Evolutionary conservation across 371 early-diverging fungal species (phyloP), one percentile per base, ranked within the genome.

Genomic region (Batrachochytrium dendrobatidis): DNA sequence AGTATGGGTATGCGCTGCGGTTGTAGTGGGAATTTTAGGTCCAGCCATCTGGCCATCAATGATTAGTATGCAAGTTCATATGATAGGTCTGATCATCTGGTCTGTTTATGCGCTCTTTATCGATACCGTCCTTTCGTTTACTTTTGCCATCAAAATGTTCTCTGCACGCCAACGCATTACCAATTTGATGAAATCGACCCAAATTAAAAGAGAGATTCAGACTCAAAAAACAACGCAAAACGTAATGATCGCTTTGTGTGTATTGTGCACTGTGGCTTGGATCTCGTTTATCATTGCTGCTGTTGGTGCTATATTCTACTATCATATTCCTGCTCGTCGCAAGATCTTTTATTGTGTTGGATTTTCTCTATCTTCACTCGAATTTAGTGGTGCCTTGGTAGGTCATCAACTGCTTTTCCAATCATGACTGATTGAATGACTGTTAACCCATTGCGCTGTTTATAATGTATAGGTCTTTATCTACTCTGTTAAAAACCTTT

Each of bases 331-430:
- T 0, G 25, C 29, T 10, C 44, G 51, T 20, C 1, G 62, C 24
- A 62, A 54, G 2, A 35, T 62, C 17, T 18, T 61, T 33, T 62
- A 55, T 44, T 24, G 62, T 8, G 5, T 62, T 22, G 49, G 34
- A 10, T 62, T 51, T 22, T 29, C 57, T 17, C 50, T 62, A 25
- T 35, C 56, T 3, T 57, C 62, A 12, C 26, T 62, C 31, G 48
- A 56, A 24, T 56, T 62, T 31, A 55, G 49, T 25, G 62, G 56
- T 15, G 62, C 62, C 8, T 28, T 62, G 55, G 62, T 62, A n/a
- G n/a, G n/a, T n/a, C n/a, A n/a, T n/a, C n/a, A n/a, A n/a, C n/a
- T n/a, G n/a, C n/a, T n/a, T n/a, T n/a, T n/a, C n/a, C n/a, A n/a
- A n/a, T n/a, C n/a, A n/a, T n/a, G n/a, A n/a, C n/a, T n/a, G n/a